These are phyloP conservation scores for Furcasterigmium sp. DNA, from an alignment of 2,329 filamentous ascomycete species.

Conservation along the genomic window DNA sequence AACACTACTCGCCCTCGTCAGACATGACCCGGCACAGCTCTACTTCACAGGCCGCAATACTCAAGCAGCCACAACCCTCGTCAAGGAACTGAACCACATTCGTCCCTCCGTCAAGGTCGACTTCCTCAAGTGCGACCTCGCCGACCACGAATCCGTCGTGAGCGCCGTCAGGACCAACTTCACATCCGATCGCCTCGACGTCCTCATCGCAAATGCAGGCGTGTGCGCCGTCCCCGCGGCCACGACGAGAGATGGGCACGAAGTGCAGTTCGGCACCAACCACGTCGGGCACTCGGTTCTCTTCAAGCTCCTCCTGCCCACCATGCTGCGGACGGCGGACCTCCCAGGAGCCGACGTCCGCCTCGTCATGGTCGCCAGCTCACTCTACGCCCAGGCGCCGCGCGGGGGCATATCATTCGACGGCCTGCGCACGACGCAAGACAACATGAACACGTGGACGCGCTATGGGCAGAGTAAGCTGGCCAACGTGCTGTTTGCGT, in stretches of 20 bases:
- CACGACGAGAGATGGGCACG: slow-evolving; percentile 25
- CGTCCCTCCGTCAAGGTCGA: slow-evolving; percentile 14
- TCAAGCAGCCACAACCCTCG: slow-evolving; percentile 37
- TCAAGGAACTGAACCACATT: slow-evolving; percentile 16
- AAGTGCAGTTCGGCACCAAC: slow-evolving; percentile 29
- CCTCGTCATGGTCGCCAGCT: slow-evolving; percentile 20
- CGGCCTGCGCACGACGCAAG: slow-evolving; percentile 18
- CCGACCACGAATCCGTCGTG: slow-evolving; percentile 7
- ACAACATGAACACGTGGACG: slow-evolving; percentile 22
- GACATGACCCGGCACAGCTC: slow-evolving; percentile 43
- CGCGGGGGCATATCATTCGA: slow-evolving; percentile 20
- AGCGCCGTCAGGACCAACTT: not conserved
- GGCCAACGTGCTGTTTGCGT: slow-evolving; percentile 40
- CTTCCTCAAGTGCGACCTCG: slow-evolving; percentile 39
- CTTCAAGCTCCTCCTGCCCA: slow-evolving; percentile 26
- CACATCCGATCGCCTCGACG: slow-evolving; percentile 27
- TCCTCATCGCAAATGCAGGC: slow-evolving; percentile 33
- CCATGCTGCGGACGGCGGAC: slow-evolving; percentile 15
- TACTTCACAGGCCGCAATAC: slow-evolving; percentile 46
- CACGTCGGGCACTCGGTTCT: slow-evolving; percentile 23
- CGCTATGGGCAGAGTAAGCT: slow-evolving; percentile 47
- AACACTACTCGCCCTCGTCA: not conserved
- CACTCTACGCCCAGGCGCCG: slow-evolving; percentile 12
- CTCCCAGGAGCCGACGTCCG: slow-evolving; percentile 11
- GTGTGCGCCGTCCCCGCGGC: slow-evolving; percentile 22